Evolutionary conservation across 805 yeast genomes (phyloP).

Genomic region (Pichia eremophila): DNA sequence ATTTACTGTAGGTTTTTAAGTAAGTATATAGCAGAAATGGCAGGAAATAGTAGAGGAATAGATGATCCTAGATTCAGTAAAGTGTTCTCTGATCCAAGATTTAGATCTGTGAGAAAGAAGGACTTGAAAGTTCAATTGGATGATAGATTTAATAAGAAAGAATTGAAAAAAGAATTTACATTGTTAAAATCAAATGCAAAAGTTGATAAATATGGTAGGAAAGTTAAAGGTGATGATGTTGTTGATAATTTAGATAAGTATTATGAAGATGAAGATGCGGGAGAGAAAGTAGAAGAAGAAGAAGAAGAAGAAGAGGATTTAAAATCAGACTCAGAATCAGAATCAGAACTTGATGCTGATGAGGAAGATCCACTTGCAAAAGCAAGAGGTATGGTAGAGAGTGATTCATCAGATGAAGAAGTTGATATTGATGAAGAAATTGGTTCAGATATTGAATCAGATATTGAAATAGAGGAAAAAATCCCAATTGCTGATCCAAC

Average conservation of each 20-base stretch:
- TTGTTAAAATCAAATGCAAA: constrained; percentile 53
- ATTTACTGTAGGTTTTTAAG: too few relatives aligned
- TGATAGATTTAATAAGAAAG: constrained; percentile 67
- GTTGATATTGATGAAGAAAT: constrained; percentile 25
- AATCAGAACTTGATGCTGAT: constrained; percentile 16
- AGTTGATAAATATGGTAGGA: constrained; percentile 85
- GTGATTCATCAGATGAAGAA: constrained; percentile 31
- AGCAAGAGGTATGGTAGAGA: constrained; percentile 53
- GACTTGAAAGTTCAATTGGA: constrained; percentile 73
- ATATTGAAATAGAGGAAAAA: constrained; percentile 27
- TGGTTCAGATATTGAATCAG: constrained; percentile 36
- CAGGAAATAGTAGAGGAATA: constrained; percentile 13
- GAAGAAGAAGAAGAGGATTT: constrained; percentile 22
- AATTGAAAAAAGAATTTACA: constrained; percentile 29
- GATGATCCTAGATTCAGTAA: constrained; percentile 69
- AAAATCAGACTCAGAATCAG: constrained; percentile 1
- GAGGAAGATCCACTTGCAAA: constrained; percentile 23
- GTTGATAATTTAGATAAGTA: constrained; percentile 43
- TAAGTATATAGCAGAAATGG: too few relatives aligned
- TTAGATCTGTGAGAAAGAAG: constrained; percentile 61
- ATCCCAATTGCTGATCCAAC: constrained; percentile 89
- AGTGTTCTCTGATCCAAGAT: constrained; percentile 82
- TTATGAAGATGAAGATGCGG: constrained; percentile 38
- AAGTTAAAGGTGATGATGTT: constrained; percentile 41
- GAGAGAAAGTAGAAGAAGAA: constrained; percentile 17